Base-by-base conservation (phyloP, 306 rosid genomes). In the Elaeagnus macrophylla region DNA sequence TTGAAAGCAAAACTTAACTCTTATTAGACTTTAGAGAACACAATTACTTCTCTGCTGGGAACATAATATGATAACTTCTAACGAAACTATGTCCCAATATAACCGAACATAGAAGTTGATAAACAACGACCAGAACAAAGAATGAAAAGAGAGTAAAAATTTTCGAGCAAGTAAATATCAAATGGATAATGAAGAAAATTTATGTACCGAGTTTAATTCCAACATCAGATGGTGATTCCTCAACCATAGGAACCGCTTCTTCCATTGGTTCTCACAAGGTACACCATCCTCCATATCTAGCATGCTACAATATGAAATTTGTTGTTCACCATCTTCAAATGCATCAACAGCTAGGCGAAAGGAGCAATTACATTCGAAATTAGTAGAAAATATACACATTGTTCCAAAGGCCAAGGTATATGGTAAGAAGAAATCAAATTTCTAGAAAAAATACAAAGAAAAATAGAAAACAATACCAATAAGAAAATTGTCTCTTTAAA, bases 221-320 rank as follows among this genome's bases (percentile, higher is more conserved):
- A 40, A 39, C 47, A 54, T 65, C 36, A 37, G 72, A 65, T 35
- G 72, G 63, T 5, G 45, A 67, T 50, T 59, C 68, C 42, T 78
- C 72, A 12, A 38, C 51, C 75, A 70, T 70, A 53, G 61, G 68
- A n/a, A 41, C 67, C 40, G 68, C 64, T 59, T 70, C 72, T 57
- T 70, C 67, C 62, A 76, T 37, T 62, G 68, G 56, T 54, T 73
- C 48, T 61, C 75, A 67, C 12, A 60, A 43, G 47, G 60, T 36
- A 12, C 66, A 55, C 10, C 37, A 51, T 73, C 69, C 62, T 67
- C 70, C 11, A 50, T 66, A 56, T 71, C 75, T n/a, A 51, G 75
- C 53, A 60, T 25, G 32, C 32, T 25, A 25, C 32, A 25, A 25
- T 25, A 2, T 25, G 4, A 40, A 55, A 72, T 37, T 68, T 54